Conservation (phyloP, 1,284 basidiomycete species). For the Peniophora sp. region DNA sequence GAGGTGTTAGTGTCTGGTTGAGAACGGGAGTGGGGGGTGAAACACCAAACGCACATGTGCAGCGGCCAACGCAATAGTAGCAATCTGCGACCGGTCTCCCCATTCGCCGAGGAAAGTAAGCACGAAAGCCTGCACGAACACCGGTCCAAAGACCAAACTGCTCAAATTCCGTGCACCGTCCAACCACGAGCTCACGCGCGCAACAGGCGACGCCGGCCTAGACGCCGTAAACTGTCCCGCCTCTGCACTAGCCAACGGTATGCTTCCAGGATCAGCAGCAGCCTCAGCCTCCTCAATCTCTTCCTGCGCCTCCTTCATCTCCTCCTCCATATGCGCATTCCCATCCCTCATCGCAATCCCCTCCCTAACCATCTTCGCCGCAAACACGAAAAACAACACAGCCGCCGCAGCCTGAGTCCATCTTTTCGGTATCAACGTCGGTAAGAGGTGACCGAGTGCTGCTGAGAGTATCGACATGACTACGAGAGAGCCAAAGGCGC, state of each 20-base stretch:
- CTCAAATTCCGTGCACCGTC: constrained; percentile 81
- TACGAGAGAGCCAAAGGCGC: constrained; percentile 82
- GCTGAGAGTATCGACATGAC: constrained; percentile 93
- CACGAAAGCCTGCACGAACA: constrained; percentile 93
- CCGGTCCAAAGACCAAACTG: constrained; percentile 80
- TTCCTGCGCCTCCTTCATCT: constrained; percentile 88
- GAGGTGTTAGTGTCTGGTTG: neutral
- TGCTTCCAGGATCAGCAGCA: constrained; percentile 38
- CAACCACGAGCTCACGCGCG: constrained; percentile 9
- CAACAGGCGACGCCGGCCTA: constrained; percentile 6
- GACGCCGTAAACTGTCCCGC: constrained; percentile 33
- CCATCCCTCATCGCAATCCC: constrained; percentile 70
- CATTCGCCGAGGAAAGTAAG: constrained; percentile 97
- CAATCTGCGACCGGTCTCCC: constrained; percentile 97
- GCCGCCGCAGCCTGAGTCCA: constrained; percentile 80
- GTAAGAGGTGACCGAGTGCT: constrained; percentile 79
- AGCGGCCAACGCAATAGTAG: constrained; percentile 93
- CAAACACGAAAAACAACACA: constrained; percentile 81
- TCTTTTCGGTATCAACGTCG: constrained; percentile 71
- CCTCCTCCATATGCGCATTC: constrained; percentile 79
- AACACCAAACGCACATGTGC: constrained; percentile 81
- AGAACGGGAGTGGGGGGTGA: constrained; percentile 7
- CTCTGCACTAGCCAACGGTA: constrained; percentile 60
- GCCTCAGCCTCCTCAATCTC: constrained; percentile 74
- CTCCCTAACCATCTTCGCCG: constrained; percentile 79